phyloP scores from a whole-genome alignment of 306 rosid genomes.

The Crotalaria pallida region DNA sequence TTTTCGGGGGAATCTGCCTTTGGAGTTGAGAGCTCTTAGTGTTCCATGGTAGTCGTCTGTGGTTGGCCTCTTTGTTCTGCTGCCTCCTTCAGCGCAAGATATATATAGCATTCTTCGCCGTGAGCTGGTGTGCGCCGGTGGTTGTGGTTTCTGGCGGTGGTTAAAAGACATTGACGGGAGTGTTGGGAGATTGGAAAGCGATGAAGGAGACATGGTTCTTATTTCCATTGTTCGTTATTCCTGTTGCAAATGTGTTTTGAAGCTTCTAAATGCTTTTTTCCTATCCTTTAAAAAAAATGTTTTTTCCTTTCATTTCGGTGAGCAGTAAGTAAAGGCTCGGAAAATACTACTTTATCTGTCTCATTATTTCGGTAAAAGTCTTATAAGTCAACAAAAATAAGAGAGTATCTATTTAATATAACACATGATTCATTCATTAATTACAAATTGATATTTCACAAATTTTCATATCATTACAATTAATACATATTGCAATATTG shows the following conservation, averaged over 20 bases:
- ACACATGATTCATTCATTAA: too few relatives aligned
- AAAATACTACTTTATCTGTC: too few relatives aligned
- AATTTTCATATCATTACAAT: too few relatives aligned
- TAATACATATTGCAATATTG: too few relatives aligned
- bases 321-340: too few relatives aligned
- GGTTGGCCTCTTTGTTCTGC: conserved; percentile 18
- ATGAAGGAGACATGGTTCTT: conserved; percentile 30
- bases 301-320: too few relatives aligned
- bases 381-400: too few relatives aligned
- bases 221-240: conserved; percentile 24
- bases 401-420: too few relatives aligned
- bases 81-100: conserved; percentile 31
- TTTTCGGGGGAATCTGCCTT: conserved; percentile 77
- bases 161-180: conserved; percentile 50
- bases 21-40: conserved; percentile 83
- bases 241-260: not conserved
- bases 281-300: too few relatives aligned
- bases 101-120: conserved; percentile 13
- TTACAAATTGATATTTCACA: too few relatives aligned
- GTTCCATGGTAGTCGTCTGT: conserved; percentile 68
- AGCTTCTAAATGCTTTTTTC: not conserved
- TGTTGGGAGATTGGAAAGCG: conserved; percentile 31
- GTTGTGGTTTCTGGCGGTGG: conserved; percentile 10
- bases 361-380: too few relatives aligned
- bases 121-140: conserved; percentile 2